Percentiles rank a stretch among this genome's conserved stretches.
Evolutionary conservation across 129 eudicot genomes (phyloP).

Genomic region (Chrysanthemum makinoi): DNA sequence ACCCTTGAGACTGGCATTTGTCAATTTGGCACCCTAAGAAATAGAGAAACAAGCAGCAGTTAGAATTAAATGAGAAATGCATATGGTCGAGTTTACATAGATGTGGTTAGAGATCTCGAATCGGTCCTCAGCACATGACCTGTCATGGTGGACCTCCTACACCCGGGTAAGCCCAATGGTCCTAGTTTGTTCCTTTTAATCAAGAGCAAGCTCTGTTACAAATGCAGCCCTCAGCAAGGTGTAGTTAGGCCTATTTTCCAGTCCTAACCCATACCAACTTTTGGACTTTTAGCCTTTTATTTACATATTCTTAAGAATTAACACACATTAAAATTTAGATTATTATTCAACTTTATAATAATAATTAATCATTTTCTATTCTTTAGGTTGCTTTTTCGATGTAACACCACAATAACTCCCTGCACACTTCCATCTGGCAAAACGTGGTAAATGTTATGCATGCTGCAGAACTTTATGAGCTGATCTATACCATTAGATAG

Average conservation of each 20-base stretch:
- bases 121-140: too few species aligned
- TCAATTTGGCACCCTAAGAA: conserved; percentile 77
- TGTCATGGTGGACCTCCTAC: not conserved
- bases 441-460: not conserved
- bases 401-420: too few species aligned
- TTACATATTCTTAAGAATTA: not conserved
- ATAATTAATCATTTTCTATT: too few species aligned
- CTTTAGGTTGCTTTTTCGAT: too few species aligned
- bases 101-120: too few species aligned
- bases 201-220: too few species aligned
- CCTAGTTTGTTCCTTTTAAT: not conserved
- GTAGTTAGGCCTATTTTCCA: too few species aligned
- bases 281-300: not conserved
- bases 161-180: not conserved
- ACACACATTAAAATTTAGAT: not conserved
- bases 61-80: not conserved
- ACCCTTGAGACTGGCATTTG: conserved; percentile 78
- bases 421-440: too few species aligned
- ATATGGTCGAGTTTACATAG: not conserved
- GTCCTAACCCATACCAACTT: too few species aligned
- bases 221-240: too few species aligned
- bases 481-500: conserved; percentile 61
- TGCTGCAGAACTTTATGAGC: not conserved
- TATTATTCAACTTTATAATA: too few species aligned
- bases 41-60: not conserved